A percentile compares a stretch with the other conserved stretches of the same genome.
phyloP scores from a whole-genome alignment of 1,139 yeast species.

The Yamadazyma sp. region DNA sequence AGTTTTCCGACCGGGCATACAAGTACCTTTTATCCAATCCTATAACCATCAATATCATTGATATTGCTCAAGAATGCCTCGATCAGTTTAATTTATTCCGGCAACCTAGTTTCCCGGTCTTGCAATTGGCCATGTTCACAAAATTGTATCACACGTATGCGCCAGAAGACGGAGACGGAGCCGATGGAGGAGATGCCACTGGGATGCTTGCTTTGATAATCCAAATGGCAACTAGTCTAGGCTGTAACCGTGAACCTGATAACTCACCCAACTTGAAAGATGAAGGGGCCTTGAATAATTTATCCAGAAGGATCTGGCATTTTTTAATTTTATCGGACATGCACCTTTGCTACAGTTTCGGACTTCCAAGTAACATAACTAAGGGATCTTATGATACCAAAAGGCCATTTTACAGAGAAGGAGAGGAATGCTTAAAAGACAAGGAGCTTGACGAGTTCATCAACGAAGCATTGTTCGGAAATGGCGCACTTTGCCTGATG shows the following conservation, averaged over 20 bases:
- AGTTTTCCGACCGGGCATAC: slow-evolving; percentile 29
- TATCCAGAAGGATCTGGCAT: slow-evolving; percentile 58
- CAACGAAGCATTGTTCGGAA: slow-evolving; percentile 16
- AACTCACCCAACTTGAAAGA: slow-evolving; percentile 18
- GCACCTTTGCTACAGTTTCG: slow-evolving; percentile 28
- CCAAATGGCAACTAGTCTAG: slow-evolving; percentile 46
- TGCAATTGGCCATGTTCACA: slow-evolving; percentile 46
- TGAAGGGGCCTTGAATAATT: slow-evolving; percentile 29
- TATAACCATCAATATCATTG: slow-evolving; percentile 42
- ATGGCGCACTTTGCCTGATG: slow-evolving; percentile 6
- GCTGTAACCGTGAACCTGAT: slow-evolving; percentile 46
- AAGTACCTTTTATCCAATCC: slow-evolving; percentile 48
- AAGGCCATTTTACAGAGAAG: slow-evolving; percentile 25
- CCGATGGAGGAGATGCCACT: slow-evolving; percentile 46
- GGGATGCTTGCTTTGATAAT: slow-evolving; percentile 36
- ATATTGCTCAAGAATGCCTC: slow-evolving; percentile 53
- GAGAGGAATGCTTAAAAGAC: slow-evolving; percentile 24
- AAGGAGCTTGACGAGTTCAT: slow-evolving; percentile 22
- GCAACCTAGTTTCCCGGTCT: slow-evolving; percentile 47
- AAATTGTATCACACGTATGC: slow-evolving; percentile 42
- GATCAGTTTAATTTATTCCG: slow-evolving; percentile 50
- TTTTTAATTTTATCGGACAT: slow-evolving; percentile 33
- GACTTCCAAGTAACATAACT: slow-evolving; percentile 26
- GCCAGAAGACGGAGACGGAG: slow-evolving; percentile 54
- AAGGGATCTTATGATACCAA: slow-evolving; percentile 27